Base-by-base conservation (phyloP, 163 green algal species). In the Scenedesmus sp. region DNA sequence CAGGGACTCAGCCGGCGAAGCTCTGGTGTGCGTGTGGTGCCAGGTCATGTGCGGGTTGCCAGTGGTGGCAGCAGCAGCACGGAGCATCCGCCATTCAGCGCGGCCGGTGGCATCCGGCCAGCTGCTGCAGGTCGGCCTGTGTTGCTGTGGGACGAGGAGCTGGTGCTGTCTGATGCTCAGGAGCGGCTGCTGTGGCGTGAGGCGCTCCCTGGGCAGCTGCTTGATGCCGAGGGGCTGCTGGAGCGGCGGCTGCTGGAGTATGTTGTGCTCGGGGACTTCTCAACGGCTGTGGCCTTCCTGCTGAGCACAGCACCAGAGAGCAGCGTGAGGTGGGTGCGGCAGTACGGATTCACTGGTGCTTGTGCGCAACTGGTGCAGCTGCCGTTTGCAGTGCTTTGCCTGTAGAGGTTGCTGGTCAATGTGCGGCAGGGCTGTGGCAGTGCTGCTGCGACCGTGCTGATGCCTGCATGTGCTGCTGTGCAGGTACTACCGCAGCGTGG, bases 271-370 rank as follows among this genome's bases (percentile, higher is more conserved):
- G 97, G 97, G 3, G 97, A 99, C 93, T 96, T 96, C 51, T 92
- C 97, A 84, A 96, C 96, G 15, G 97, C 96, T 5, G 97, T 99
- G 16, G 97, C 95, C 30, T 97, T 98, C 89, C 94, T 99, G 87
- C 94, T 99, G 82, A 94, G 94, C 0, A 94, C 90, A 22, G 92
- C 92, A 33, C 96, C 96, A 1, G 95, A 97, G 43, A 93, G 93
- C 70, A 92, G 68, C 83, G 82, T 44, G 87, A 61, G 78, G 81
- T 93, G 56, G 20, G 82, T 12, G 30, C 9, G 78, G 35, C 37
- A 30, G 35, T 33, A n/a, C 9, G 9, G 12, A 12, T 33, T 7
- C 61, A 73, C 24, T 73, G 61, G 61, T 33, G 61, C 9, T 73
- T 20, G 65, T 37, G 65, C 10, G 37, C n/a, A 37, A 35, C 37